phyloP scores from a whole-genome alignment of 2,329 filamentous ascomycete species.

The Trichophaea hybrida region DNA sequence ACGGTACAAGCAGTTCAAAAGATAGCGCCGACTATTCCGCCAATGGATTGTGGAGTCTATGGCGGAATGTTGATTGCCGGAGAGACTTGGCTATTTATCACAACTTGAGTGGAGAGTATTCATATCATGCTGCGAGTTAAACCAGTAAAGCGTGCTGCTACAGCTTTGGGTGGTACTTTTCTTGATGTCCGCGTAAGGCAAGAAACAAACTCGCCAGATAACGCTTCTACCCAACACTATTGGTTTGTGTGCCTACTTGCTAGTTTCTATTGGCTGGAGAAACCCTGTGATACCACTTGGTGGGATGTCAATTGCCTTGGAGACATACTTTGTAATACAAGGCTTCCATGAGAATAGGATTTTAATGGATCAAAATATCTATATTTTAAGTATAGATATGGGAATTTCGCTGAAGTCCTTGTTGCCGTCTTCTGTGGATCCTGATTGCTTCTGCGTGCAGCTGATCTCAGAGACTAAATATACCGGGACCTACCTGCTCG shows the following conservation, averaged over 20 bases:
- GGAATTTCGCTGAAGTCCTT: not conserved
- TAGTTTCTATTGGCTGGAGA: not conserved
- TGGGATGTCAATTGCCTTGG: not conserved
- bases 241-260: not conserved
- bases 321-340: not conserved
- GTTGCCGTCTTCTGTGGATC: not conserved
- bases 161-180: not conserved
- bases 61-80: no score
- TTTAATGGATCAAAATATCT: not conserved
- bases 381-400: not conserved
- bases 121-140: no score
- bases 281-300: not conserved
- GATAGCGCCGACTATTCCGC: no score
- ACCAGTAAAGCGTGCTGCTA: no score
- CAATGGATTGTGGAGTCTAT: no score
- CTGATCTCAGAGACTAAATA: not conserved
- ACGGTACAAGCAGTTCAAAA: no score
- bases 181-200: not conserved
- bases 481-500: not conserved
- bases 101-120: no score
- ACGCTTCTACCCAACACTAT: not conserved
- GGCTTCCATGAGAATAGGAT: not conserved
- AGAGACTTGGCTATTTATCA: no score
- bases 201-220: not conserved
- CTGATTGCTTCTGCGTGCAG: not conserved